Evolutionary conservation across 225 moss, liverwort and hornwort genomes (phyloP).

Genomic region (Marchantia paleacea): DNA sequence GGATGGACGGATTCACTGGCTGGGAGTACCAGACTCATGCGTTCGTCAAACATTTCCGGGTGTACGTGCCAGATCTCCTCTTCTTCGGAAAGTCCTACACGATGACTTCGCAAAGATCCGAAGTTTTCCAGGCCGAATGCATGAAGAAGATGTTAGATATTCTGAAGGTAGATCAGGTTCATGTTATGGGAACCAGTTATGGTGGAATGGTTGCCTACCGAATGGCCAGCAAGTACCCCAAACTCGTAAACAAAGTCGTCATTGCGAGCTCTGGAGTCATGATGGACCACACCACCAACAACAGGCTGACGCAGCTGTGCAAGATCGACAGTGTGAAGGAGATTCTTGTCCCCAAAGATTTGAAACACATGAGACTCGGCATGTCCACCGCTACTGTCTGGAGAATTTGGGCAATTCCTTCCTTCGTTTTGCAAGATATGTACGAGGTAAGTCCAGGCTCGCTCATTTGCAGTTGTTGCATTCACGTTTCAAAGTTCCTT

Average conservation of each 20-base stretch:
- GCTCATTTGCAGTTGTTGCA: no score
- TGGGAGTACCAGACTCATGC: conserved; percentile 32
- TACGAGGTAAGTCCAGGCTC: conserved; percentile 33
- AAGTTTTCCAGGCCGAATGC: conserved; percentile 44
- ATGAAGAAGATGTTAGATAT: conserved; percentile 43
- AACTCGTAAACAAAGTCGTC: conserved; percentile 36
- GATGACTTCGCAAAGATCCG: conserved; percentile 23
- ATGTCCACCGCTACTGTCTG: conserved; percentile 33
- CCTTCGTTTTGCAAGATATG: conserved; percentile 38
- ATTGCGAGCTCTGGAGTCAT: conserved; percentile 39
- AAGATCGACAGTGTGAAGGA: conserved; percentile 27
- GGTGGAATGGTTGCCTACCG: conserved; percentile 44
- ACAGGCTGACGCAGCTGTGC: conserved; percentile 21
- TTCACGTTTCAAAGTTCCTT: no score
- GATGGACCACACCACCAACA: conserved; percentile 39
- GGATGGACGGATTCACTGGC: conserved; percentile 25
- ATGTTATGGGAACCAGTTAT: conserved; percentile 48
- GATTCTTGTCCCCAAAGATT: conserved; percentile 36
- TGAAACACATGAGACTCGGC: conserved; percentile 24
- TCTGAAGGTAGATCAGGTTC: conserved; percentile 36
- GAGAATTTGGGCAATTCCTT: conserved; percentile 37
- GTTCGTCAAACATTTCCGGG: conserved; percentile 29
- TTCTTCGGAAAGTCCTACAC: conserved; percentile 44
- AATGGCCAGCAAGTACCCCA: conserved; percentile 38
- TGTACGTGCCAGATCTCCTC: conserved; percentile 46